Evolutionary conservation across 2,329 filamentous ascomycete species (phyloP).

Genomic region (Gaeumannomyces tritici): DNA sequence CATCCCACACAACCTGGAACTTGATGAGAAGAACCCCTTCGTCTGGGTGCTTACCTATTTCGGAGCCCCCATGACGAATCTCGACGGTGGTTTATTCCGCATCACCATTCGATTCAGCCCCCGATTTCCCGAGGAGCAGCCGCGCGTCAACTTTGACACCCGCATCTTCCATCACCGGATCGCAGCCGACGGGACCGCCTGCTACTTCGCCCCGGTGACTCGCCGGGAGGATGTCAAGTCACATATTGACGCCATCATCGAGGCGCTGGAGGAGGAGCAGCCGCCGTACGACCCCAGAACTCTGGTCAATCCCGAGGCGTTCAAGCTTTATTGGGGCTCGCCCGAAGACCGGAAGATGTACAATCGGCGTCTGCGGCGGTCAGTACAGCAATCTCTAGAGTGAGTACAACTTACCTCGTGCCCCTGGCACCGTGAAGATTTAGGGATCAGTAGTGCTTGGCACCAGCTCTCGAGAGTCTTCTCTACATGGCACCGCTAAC

Average conservation of each 20-base stretch:
- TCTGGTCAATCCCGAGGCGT: constrained; percentile 76
- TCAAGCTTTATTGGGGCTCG: constrained; percentile 77
- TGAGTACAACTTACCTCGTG: constrained; percentile 24
- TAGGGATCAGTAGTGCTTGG: neutral
- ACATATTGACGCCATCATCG: constrained; percentile 77
- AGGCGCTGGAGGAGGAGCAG: constrained; percentile 74
- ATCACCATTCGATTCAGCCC: constrained; percentile 74
- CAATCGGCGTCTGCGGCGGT: constrained; percentile 68
- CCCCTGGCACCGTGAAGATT: neutral
- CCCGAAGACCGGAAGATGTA: constrained; percentile 75
- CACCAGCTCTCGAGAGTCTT: neutral
- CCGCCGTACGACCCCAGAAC: constrained; percentile 86
- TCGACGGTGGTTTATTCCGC: constrained; percentile 83
- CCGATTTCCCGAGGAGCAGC: constrained; percentile 80
- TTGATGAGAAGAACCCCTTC: constrained; percentile 79
- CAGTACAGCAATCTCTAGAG: constrained; percentile 62
- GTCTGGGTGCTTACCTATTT: constrained; percentile 85
- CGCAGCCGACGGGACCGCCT: constrained; percentile 68
- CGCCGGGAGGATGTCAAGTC: constrained; percentile 67
- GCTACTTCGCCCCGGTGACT: constrained; percentile 58
- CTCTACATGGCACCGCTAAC: neutral
- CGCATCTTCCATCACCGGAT: constrained; percentile 83
- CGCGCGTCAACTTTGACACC: constrained; percentile 71
- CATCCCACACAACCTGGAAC: constrained; percentile 62
- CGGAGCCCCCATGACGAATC: constrained; percentile 82